Base-by-base conservation (phyloP, 345 rosid genomes). In the Pistacia vera region DNA sequence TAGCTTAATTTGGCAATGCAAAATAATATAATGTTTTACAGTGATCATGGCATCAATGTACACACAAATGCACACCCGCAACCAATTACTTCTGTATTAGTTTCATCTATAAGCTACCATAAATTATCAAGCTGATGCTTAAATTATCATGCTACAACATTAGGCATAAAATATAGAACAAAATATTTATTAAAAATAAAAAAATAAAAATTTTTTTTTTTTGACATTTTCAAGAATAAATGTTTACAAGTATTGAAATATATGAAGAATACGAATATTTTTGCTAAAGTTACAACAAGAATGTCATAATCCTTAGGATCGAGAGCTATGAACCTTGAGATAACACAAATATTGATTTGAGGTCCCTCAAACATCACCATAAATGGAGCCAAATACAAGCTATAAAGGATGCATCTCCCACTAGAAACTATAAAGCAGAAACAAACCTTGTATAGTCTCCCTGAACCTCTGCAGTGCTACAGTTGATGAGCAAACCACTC, bases 401-500 rank as follows among this genome's bases (percentile, higher is more conserved):
- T 22, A 14, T 25, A 67, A 68, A 51, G 70, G 46, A 25, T 8
- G 59, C 49, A 60, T 20, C 33, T 51, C 35, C 18, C 5, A 13
- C 63, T 67, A 71, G 54, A 76, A 75, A 63, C 30, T 16, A 55
- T 2, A 51, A 10, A 68, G 35, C 38, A 51, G 68, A 82, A 81
- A 71, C 82, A 73, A 70, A 94, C 97, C 25, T 90, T 59, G 88
- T 77, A 80, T 90, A 95, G 77, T 95, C 99, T 71, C 85, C 95
- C 85, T 91, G 98, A 76, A 95, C 85, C 83, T 25, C 25, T 55
- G 89, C 80, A 80, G 93, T 85, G 75, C 71, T 46, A 58, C 86
- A 85, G 70, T 95, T 95, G 38, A 93, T 25, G 5, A 95, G 91
- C 81, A 93, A 85, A 57, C 98, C 98, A 75, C 94, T 89, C 99